Percentiles rank a stretch among this genome's conserved stretches.
These are phyloP conservation scores for Ophiostoma ips DNA, from an alignment of 2,329 filamentous ascomycete genomes.

Conservation along the genomic window DNA sequence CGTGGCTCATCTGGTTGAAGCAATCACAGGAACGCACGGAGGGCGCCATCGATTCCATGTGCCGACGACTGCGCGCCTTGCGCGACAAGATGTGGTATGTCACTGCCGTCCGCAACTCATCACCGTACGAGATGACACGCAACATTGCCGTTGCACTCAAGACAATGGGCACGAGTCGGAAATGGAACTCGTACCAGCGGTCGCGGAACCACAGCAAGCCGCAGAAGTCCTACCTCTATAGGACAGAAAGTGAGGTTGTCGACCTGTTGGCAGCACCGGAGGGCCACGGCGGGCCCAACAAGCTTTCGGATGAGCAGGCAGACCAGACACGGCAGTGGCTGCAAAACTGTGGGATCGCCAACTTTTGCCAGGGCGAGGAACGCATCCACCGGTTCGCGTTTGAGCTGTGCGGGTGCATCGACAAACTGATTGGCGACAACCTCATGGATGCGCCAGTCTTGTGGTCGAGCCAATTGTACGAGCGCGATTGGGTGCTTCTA, in stretches of 20 bases:
- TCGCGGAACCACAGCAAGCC: slow-evolving; percentile 31
- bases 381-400: slow-evolving; percentile 86
- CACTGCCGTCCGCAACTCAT: slow-evolving; percentile 82
- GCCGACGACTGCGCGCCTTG: slow-evolving; percentile 57
- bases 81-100: slow-evolving; percentile 99
- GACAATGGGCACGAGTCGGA: slow-evolving; percentile 59
- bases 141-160: slow-evolving; percentile 80
- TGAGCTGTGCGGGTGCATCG: slow-evolving; percentile 76
- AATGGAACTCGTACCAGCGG: slow-evolving; percentile 31
- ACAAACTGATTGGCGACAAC: slow-evolving; percentile 71
- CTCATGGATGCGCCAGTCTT: slow-evolving; percentile 75
- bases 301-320: slow-evolving; percentile 89
- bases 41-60: slow-evolving; percentile 58
- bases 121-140: slow-evolving; percentile 71
- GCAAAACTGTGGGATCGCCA: slow-evolving; percentile 67
- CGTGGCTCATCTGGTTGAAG: slow-evolving; percentile 72
- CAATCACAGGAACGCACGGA: slow-evolving; percentile 71
- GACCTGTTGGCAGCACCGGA: slow-evolving; percentile 72
- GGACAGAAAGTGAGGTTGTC: slow-evolving; percentile 72
- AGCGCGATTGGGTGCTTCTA: slow-evolving; percentile 55
- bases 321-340: slow-evolving; percentile 77
- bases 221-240: slow-evolving; percentile 53
- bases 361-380: slow-evolving; percentile 91
- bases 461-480: slow-evolving; percentile 84
- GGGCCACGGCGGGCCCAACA: slow-evolving; percentile 82